Percentiles rank a stretch among this genome's conserved stretches.
phyloP scores from a whole-genome alignment of 2,329 filamentous ascomycete species.

The Metarhizium anisopliae region DNA sequence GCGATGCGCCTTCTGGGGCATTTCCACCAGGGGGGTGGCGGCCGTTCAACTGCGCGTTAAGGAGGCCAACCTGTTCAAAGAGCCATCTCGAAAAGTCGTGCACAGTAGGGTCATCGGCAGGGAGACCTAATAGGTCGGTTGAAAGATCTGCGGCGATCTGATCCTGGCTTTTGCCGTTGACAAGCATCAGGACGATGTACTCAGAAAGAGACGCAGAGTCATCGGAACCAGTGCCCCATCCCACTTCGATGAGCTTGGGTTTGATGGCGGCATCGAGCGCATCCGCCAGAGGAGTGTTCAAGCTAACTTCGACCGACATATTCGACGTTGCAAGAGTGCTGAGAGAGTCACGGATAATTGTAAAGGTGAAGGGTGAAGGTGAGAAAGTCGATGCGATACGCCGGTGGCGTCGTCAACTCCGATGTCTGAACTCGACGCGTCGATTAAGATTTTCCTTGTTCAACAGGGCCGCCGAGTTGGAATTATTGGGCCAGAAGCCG shows the following conservation, averaged over 20 bases:
- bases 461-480: not conserved
- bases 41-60: constrained; percentile 56
- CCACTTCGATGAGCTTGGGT: constrained; percentile 84
- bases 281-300: constrained; percentile 75
- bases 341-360: not conserved
- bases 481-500: not conserved
- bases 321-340: constrained; percentile 15
- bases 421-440: constrained; percentile 1
- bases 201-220: constrained; percentile 82
- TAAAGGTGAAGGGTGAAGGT: not conserved
- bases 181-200: constrained; percentile 95
- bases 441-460: not conserved
- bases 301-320: constrained; percentile 71
- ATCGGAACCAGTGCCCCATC: constrained; percentile 73
- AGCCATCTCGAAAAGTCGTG: constrained; percentile 84
- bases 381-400: constrained; percentile 3
- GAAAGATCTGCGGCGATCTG: constrained; percentile 85
- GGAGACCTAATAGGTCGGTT: constrained; percentile 73
- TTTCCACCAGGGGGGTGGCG: constrained; percentile 22
- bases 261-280: constrained; percentile 76
- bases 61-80: constrained; percentile 71
- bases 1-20: constrained; percentile 21
- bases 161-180: constrained; percentile 86
- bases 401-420: constrained; percentile 6
- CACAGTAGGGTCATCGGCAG: constrained; percentile 73